A percentile compares a stretch with the other conserved stretches of the same genome.
Evolutionary conservation across 2,329 filamentous ascomycete species (phyloP).

Genomic region (Aspergillus sp.): DNA sequence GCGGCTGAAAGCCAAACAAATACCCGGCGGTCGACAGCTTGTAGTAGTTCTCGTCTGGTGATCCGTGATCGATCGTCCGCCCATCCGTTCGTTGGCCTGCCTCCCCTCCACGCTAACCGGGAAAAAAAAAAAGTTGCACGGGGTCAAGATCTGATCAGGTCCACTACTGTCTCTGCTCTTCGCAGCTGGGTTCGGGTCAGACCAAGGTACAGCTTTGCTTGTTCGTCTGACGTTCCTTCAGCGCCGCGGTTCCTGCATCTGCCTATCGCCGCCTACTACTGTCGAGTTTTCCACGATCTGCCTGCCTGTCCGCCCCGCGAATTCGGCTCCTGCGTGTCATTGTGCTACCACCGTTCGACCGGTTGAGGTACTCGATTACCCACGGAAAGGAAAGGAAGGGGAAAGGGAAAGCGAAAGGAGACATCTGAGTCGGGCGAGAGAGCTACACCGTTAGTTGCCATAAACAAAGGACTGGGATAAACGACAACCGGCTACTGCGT

Average conservation of each 20-base stretch:
- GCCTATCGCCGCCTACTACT: no score
- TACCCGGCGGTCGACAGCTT: no score
- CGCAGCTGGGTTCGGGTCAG: not conserved
- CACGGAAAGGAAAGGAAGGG: not conserved
- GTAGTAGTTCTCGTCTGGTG: not conserved
- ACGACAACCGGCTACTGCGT: not conserved
- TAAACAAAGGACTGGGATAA: not conserved
- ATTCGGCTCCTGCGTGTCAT: not conserved
- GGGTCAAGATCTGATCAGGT: not conserved
- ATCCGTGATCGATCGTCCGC: not conserved
- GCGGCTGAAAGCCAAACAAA: no score
- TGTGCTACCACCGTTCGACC: not conserved
- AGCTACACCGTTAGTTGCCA: not conserved
- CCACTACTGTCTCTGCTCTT: not conserved
- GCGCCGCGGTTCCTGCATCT: not conserved
- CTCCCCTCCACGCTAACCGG: not conserved
- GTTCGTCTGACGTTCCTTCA: not conserved
- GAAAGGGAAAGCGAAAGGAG: not conserved
- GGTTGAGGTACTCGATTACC: not conserved
- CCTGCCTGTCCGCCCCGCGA: no score
- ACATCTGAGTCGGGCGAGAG: not conserved
- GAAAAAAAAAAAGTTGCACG: not conserved
- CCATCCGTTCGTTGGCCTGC: not conserved
- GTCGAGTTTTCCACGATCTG: no score
- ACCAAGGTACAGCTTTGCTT: no score